phyloP scores from a whole-genome alignment of 495 filamentous ascomycete genomes.

The Durotheca rogersii region DNA sequence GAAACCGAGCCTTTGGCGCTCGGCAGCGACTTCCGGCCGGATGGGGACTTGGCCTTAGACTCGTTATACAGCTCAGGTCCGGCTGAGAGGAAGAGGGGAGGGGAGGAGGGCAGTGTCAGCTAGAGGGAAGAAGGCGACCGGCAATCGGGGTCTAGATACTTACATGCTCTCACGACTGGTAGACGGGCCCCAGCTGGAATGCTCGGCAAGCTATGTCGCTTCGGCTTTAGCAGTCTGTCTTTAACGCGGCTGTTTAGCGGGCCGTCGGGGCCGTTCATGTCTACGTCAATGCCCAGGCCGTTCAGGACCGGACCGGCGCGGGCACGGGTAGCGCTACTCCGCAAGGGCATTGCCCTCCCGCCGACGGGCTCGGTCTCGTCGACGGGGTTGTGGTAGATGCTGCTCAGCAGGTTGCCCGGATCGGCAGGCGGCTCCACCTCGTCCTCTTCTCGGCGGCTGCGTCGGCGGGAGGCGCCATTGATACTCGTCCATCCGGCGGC shows the following conservation, averaged over 20 bases:
- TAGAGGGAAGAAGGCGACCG: not conserved
- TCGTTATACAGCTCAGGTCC: conserved; percentile 9
- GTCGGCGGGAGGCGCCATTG: conserved; percentile 28
- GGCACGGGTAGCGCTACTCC: conserved; percentile 14
- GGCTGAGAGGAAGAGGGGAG: too few species aligned
- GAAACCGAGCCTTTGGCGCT: conserved; percentile 29
- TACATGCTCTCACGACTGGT: conserved; percentile 14
- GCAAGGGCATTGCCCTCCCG: conserved; percentile 26
- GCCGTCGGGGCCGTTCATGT: conserved; percentile 1
- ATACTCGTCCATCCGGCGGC: conserved; percentile 33
- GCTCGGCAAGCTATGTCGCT: conserved; percentile 31
- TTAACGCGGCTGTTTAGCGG: conserved; percentile 3
- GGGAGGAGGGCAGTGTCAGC: conserved; percentile 4
- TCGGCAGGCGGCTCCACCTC: conserved; percentile 31
- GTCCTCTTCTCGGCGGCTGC: conserved; percentile 30
- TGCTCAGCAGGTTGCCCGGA: conserved; percentile 34
- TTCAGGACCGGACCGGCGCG: conserved; percentile 12
- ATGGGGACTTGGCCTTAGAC: conserved; percentile 24
- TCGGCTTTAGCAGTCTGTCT: conserved; percentile 23
- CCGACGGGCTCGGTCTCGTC: conserved; percentile 23
- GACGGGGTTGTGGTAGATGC: conserved; percentile 36
- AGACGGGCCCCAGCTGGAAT: conserved; percentile 14
- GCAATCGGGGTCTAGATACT: not conserved
- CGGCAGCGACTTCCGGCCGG: conserved; percentile 32
- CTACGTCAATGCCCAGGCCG: conserved; percentile 7